Conservation (phyloP, 345 rosid genomes). For the thale cress (Arabidopsis thaliana) region DNA sequence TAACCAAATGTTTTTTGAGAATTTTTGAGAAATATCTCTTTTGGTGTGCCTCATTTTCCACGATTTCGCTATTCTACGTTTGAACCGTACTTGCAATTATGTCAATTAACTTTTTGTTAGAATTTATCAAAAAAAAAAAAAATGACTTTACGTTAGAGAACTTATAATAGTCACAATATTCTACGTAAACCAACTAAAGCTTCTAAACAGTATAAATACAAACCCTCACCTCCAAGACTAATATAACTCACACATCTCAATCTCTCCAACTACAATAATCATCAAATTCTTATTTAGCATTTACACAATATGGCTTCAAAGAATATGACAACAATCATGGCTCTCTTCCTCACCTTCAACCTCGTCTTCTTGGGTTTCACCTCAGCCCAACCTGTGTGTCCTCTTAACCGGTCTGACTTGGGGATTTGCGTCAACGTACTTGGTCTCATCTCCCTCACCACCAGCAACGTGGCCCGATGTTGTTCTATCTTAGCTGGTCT, state of each 20-base stretch:
- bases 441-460: background rate
- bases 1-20: no score
- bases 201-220: background rate
- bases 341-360: slow-evolving; percentile 34
- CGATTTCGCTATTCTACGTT: no score
- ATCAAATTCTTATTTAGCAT: background rate
- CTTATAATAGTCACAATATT: background rate
- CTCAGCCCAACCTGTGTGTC: slow-evolving; percentile 21
- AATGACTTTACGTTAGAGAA: background rate
- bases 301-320: slow-evolving; percentile 30
- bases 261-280: no score
- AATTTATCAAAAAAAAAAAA: no score
- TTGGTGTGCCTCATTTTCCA: no score
- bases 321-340: slow-evolving; percentile 24
- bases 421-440: background rate
- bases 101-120: background rate
- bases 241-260: no score
- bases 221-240: no score
- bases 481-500: background rate
- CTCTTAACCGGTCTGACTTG: background rate
- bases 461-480: background rate
- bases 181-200: background rate
- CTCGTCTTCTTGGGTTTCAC: slow-evolving; percentile 29
- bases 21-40: no score
- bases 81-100: no score